A percentile compares a stretch with the other conserved stretches of the same genome.
Evolutionary conservation across 106 monocot species (phyloP).

Genomic region (Acanthochlamys bracteata): DNA sequence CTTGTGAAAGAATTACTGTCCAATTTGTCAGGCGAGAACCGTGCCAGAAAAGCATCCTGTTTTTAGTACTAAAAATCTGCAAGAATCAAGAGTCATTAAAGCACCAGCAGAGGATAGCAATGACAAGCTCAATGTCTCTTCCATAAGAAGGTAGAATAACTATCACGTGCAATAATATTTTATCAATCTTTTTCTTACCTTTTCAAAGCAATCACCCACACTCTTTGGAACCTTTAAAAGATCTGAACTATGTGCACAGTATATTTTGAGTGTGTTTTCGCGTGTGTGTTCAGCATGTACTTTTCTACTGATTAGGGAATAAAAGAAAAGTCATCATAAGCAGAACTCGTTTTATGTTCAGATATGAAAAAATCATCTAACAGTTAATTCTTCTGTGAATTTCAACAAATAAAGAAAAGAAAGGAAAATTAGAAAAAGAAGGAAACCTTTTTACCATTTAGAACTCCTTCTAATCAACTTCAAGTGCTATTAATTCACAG

Average conservation of each 20-base stretch:
- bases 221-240: constrained; percentile 56
- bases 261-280: constrained; percentile 70
- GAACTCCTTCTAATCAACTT: constrained; percentile 58
- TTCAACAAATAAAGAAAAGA: not conserved
- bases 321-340: not conserved
- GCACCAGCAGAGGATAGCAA: too few relatives aligned
- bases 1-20: constrained; percentile 97
- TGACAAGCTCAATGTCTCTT: too few relatives aligned
- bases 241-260: constrained; percentile 58
- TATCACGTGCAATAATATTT: not conserved
- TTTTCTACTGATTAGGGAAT: constrained; percentile 42
- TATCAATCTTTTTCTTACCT: constrained; percentile 30
- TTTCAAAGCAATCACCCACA: constrained; percentile 63
- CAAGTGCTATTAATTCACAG: constrained; percentile 60
- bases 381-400: not conserved
- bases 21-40: constrained; percentile 94
- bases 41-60: constrained; percentile 98
- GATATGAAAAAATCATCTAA: not conserved
- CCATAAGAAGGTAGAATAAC: not conserved
- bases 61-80: constrained; percentile 58
- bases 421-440: constrained; percentile 1
- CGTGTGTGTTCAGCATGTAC: constrained; percentile 89
- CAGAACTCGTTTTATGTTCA: not conserved
- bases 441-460: constrained; percentile 41
- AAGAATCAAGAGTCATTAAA: constrained; percentile 8